phyloP scores from a whole-genome alignment of 805 yeast genomes.

The Cyberlindnera euphorbiiphila region DNA sequence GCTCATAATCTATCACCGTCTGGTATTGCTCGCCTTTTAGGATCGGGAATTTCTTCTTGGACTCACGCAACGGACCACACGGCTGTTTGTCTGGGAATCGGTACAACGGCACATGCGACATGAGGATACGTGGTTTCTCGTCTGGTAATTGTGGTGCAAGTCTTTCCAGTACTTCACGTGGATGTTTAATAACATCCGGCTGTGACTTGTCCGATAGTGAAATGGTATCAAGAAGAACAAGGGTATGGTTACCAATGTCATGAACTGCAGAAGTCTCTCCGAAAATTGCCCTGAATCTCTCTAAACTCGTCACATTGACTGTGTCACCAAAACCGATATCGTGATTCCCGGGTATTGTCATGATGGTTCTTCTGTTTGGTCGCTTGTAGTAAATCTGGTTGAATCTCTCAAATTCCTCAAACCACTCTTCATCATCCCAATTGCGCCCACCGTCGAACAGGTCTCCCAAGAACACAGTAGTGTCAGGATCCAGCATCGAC shows the following conservation, averaged over 20 bases:
- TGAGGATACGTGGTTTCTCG: constrained; percentile 56
- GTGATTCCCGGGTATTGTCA: constrained; percentile 85
- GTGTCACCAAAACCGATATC: constrained; percentile 91
- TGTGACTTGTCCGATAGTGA: constrained; percentile 62
- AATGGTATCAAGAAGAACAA: constrained; percentile 78
- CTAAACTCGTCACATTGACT: constrained; percentile 49
- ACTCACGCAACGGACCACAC: constrained; percentile 81
- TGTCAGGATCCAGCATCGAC: constrained; percentile 61
- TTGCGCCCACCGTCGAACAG: constrained; percentile 92
- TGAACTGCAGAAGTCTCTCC: constrained; percentile 60
- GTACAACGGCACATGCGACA: constrained; percentile 86
- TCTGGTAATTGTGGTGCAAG: constrained; percentile 27
- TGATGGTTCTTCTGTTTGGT: constrained; percentile 39
- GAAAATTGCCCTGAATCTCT: constrained; percentile 66
- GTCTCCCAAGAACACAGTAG: constrained; percentile 82
- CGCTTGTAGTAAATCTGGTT: constrained; percentile 58
- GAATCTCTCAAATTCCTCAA: constrained; percentile 66
- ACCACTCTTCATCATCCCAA: constrained; percentile 73
- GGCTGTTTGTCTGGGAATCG: constrained; percentile 55
- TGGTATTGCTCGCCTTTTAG: constrained; percentile 81
- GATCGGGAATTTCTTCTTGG: constrained; percentile 60
- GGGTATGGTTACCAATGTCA: constrained; percentile 63
- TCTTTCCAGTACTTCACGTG: constrained; percentile 49
- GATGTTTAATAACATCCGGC: constrained; percentile 40
- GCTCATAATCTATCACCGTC: constrained; percentile 67